phyloP scores from a whole-genome alignment of 2,329 filamentous ascomycete species.

The Coccinonectria pachysandricola region DNA sequence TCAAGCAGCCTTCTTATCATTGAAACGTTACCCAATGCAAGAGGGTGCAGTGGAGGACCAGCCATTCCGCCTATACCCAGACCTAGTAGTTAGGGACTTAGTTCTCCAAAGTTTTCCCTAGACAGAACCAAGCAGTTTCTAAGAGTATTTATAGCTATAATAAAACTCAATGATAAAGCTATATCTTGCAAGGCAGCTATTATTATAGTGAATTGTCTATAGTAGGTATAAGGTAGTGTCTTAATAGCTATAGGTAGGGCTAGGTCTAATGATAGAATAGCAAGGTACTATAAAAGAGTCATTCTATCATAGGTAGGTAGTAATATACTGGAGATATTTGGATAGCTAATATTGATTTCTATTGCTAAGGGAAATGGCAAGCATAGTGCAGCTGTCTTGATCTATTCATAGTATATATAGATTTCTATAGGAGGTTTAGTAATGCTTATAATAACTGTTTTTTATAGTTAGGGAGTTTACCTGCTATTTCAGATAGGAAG shows the following conservation, averaged over 20 bases:
- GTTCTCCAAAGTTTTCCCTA: no score
- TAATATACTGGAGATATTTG: slow-evolving; percentile 58
- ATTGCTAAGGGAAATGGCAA: slow-evolving; percentile 48
- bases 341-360: slow-evolving; percentile 71
- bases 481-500: slow-evolving; percentile 41
- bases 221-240: slow-evolving; percentile 65
- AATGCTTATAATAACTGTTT: slow-evolving; percentile 60
- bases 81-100: slow-evolving; percentile 38
- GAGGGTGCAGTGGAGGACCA: slow-evolving; percentile 59
- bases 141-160: slow-evolving; percentile 65
- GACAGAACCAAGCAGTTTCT: slow-evolving; percentile 55
- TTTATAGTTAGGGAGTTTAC: slow-evolving; percentile 21
- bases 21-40: slow-evolving; percentile 67
- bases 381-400: slow-evolving; percentile 29
- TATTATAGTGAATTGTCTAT: slow-evolving; percentile 51
- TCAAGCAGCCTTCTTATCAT: slow-evolving; percentile 52
- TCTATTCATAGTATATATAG: slow-evolving; percentile 40
- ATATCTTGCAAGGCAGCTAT: slow-evolving; percentile 36
- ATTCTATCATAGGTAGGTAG: slow-evolving; percentile 58
- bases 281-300: slow-evolving; percentile 45
- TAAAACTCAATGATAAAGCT: slow-evolving; percentile 42
- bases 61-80: slow-evolving; percentile 60
- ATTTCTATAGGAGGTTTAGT: slow-evolving; percentile 54
- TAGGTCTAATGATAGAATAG: slow-evolving; percentile 29
- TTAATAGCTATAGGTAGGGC: slow-evolving; percentile 51